phyloP scores from a whole-genome alignment of 129 eudicot species.

The Glebionis coronaria region DNA sequence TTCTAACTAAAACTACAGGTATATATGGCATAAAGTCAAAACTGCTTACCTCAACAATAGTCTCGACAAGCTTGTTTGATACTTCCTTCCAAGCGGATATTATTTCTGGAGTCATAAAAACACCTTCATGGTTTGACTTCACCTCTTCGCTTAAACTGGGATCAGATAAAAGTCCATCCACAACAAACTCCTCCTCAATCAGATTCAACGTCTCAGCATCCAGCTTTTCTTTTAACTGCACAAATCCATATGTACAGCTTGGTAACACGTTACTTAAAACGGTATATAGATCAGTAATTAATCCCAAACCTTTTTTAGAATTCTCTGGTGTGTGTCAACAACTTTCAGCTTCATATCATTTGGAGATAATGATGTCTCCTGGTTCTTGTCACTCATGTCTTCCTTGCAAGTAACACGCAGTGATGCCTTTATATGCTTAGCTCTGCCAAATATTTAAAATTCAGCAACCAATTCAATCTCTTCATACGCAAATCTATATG shows the following conservation, averaged over 20 bases:
- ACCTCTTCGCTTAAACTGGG: constrained; percentile 48
- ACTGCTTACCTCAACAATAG: constrained; percentile 50
- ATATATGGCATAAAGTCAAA: neutral
- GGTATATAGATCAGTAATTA: neutral
- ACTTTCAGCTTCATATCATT: constrained; percentile 34
- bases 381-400: constrained; percentile 41
- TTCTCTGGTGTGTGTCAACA: constrained; percentile 47
- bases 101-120: constrained; percentile 36
- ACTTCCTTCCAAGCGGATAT: constrained; percentile 55
- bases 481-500: neutral
- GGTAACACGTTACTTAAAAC: neutral
- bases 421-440: constrained; percentile 79
- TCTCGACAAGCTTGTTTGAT: constrained; percentile 45
- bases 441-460: constrained; percentile 42
- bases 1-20: neutral
- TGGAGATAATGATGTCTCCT: constrained; percentile 21
- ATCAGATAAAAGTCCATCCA: constrained; percentile 57
- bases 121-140: constrained; percentile 47
- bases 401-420: constrained; percentile 35
- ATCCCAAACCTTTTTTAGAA: constrained; percentile 49
- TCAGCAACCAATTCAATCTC: constrained; percentile 5
- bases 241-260: constrained; percentile 15
- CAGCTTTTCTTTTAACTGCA: constrained; percentile 64
- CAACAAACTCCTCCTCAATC: constrained; percentile 53
- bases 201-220: constrained; percentile 53